Conservation (phyloP, 2,329 filamentous ascomycete species). For the Zymoseptoria tritici region DNA sequence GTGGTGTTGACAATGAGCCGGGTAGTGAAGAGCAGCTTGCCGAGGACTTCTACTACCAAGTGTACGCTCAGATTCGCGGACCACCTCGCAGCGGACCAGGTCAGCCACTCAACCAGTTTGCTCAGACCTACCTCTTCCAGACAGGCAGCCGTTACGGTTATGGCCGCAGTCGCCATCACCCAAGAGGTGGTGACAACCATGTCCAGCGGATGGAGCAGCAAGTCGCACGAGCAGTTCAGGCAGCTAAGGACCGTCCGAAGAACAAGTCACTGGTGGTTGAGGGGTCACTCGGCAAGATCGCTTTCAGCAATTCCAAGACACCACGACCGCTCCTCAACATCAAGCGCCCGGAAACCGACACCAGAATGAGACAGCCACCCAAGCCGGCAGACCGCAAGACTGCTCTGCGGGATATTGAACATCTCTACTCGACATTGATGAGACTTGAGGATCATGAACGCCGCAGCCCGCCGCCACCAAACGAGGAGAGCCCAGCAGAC, state of each 20-base stretch:
- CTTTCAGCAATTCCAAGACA: conserved; percentile 97
- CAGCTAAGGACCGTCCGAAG: conserved; percentile 94
- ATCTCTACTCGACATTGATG: conserved; percentile 82
- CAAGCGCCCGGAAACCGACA: conserved; percentile 69
- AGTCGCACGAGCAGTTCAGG: conserved; percentile 92
- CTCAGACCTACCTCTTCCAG: conserved; percentile 94
- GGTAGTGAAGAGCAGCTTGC: conserved; percentile 72
- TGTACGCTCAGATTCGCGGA: conserved; percentile 84
- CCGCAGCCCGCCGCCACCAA: conserved; percentile 61
- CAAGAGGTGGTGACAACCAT: conserved; percentile 85
- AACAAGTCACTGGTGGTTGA: conserved; percentile 96
- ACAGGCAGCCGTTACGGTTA: conserved; percentile 76
- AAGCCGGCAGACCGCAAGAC: conserved; percentile 66
- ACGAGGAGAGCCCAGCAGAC: conserved; percentile 58
- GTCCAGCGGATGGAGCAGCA: conserved; percentile 99
- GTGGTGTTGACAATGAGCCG: conserved; percentile 66
- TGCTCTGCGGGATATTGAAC: conserved; percentile 78
- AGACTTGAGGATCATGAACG: conserved; percentile 89
- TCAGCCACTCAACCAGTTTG: conserved; percentile 90
- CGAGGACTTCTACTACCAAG: conserved; percentile 98
- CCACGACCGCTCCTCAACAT: conserved; percentile 92
- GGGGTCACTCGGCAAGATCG: conserved; percentile 93
- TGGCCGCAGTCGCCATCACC: conserved; percentile 58
- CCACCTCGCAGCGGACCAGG: conserved; percentile 84
- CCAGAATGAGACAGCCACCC: conserved; percentile 44